Conservation (phyloP, 2,329 filamentous ascomycete genomes). For the Lasiodiplodia gonubiensis region DNA sequence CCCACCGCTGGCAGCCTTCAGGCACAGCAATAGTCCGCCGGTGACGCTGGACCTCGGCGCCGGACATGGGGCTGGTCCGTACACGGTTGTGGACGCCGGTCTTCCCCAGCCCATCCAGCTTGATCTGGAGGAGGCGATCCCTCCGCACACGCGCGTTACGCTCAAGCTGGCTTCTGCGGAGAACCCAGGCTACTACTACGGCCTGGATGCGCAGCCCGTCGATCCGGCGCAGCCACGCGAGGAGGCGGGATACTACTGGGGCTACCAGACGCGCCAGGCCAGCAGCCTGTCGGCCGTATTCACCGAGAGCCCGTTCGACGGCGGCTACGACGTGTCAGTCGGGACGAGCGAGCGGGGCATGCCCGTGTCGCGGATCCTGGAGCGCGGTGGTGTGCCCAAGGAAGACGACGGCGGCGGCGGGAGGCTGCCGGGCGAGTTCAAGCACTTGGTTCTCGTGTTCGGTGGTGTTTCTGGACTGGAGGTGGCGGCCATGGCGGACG, state of each 20-base stretch:
- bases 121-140: constrained; percentile 65
- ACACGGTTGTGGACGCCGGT: constrained; percentile 57
- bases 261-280: constrained; percentile 73
- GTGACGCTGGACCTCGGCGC: constrained; percentile 30
- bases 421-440: constrained; percentile 55
- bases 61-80: constrained; percentile 2
- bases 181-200: constrained; percentile 40
- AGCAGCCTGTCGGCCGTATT: constrained; percentile 73
- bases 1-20: neutral
- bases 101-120: constrained; percentile 50
- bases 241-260: constrained; percentile 85
- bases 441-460: constrained; percentile 78
- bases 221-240: constrained; percentile 72
- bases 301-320: constrained; percentile 74
- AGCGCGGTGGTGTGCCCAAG: constrained; percentile 6
- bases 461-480: constrained; percentile 82
- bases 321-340: constrained; percentile 81
- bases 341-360: constrained; percentile 81
- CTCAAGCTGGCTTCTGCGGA: constrained; percentile 63
- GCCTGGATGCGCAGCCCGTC: constrained; percentile 63
- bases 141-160: constrained; percentile 74
- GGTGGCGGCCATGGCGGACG: constrained; percentile 69
- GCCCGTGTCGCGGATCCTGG: constrained; percentile 48
- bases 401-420: constrained; percentile 6
- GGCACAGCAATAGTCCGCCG: constrained; percentile 1